These are phyloP conservation scores for Malus hybrid DNA, from an alignment of 331 rosid species.

Conservation along the genomic window DNA sequence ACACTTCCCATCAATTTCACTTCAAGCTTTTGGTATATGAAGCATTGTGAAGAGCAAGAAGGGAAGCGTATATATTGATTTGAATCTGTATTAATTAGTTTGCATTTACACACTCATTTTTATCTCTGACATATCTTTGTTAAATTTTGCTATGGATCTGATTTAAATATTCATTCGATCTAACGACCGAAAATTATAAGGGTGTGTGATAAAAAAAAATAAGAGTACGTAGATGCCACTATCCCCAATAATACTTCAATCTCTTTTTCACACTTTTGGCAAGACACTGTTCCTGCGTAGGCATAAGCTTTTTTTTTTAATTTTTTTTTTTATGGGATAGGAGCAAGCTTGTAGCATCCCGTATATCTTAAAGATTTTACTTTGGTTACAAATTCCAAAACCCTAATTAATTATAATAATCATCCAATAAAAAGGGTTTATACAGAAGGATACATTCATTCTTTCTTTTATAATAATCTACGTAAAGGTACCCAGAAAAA, in stretches of 20 bases:
- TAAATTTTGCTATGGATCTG: too few species aligned
- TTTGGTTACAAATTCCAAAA: not conserved
- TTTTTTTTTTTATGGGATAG: not conserved
- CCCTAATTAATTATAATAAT: not conserved
- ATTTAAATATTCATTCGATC: too few species aligned
- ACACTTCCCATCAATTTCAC: not conserved
- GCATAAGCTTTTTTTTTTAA: not conserved
- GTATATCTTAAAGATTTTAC: not conserved
- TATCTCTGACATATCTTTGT: too few species aligned
- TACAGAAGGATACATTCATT: not conserved
- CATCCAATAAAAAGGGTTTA: not conserved
- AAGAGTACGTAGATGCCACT: too few species aligned
- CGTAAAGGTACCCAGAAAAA: constrained; percentile 7
- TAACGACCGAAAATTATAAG: too few species aligned
- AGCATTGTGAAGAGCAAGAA: not conserved
- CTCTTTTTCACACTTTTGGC: constrained; percentile 7
- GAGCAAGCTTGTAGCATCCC: not conserved
- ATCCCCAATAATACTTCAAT: not conserved
- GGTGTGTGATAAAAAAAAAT: too few species aligned
- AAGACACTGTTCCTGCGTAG: not conserved
- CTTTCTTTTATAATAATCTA: constrained; percentile 5
- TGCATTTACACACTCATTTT: not conserved
- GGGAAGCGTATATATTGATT: not conserved
- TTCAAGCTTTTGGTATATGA: not conserved
- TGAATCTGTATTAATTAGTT: not conserved